phyloP scores from a whole-genome alignment of 2,329 filamentous ascomycete species.

The Cryphonectria japonica region DNA sequence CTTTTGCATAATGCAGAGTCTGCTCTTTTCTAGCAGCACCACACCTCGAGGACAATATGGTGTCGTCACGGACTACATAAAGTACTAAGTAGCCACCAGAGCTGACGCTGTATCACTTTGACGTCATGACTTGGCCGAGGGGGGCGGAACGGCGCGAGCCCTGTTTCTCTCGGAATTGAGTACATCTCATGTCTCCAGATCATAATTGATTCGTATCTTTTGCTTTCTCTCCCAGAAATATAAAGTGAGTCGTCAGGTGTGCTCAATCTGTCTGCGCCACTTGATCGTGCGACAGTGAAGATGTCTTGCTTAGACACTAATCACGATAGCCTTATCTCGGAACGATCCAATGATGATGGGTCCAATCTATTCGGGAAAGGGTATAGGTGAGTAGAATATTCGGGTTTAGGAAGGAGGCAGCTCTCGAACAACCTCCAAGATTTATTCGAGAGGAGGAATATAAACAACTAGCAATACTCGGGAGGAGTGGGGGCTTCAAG shows the following conservation, averaged over 20 bases:
- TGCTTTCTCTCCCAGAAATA: not conserved
- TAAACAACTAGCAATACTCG: too few relatives aligned
- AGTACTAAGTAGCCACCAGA: not conserved
- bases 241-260: not conserved
- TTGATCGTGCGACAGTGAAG: too few relatives aligned
- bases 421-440: too few relatives aligned
- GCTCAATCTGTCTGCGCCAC: too few relatives aligned
- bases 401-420: too few relatives aligned
- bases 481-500: too few relatives aligned
- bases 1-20: not conserved
- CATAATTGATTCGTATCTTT: not conserved
- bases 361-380: too few relatives aligned
- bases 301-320: too few relatives aligned
- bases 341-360: too few relatives aligned
- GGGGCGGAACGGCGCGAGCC: not conserved
- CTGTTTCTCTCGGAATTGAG: not conserved
- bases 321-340: too few relatives aligned
- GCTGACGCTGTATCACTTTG: conserved; percentile 3
- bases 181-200: not conserved
- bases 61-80: conserved; percentile 4
- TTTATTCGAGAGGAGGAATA: too few relatives aligned
- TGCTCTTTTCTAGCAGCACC: not conserved
- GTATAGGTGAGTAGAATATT: too few relatives aligned
- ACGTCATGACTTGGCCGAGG: conserved; percentile 8
- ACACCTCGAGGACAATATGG: not conserved